Evolutionary conservation across 305 asterid genomes (phyloP).

Genomic region (Caryopteris hybrid): DNA sequence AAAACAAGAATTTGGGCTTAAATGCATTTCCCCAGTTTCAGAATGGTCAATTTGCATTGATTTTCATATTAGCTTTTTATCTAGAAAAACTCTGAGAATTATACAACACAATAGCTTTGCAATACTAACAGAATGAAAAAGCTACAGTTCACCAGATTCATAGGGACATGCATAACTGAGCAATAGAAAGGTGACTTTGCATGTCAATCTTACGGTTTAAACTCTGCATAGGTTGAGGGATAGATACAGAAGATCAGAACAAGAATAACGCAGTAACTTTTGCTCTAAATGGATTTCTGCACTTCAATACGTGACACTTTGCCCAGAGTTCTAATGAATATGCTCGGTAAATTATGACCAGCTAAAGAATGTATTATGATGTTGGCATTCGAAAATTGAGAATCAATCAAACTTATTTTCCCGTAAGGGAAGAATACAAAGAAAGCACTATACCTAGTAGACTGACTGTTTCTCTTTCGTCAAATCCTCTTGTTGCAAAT

Average conservation of each 20-base stretch:
- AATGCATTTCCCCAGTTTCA: too few relatives aligned
- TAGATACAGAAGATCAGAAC: not conserved
- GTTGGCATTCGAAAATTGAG: not conserved
- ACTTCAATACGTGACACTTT: too few relatives aligned
- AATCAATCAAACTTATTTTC: not conserved
- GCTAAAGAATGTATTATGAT: not conserved
- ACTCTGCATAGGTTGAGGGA: not conserved
- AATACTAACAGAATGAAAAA: not conserved
- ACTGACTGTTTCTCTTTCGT: slow-evolving; percentile 56
- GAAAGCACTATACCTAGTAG: slow-evolving; percentile 48
- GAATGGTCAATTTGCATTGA: not conserved
- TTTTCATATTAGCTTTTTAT: not conserved
- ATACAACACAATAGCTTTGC: not conserved
- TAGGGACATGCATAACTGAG: too few relatives aligned
- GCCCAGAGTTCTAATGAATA: not conserved
- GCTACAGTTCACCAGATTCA: too few relatives aligned
- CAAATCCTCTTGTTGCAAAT: slow-evolving; percentile 66
- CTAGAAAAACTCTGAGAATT: not conserved
- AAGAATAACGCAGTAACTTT: not conserved
- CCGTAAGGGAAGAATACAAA: not conserved
- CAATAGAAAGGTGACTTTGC: too few relatives aligned
- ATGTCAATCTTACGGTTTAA: too few relatives aligned
- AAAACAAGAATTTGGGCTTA: not conserved
- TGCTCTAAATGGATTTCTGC: not conserved
- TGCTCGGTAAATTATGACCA: not conserved